A percentile compares a stretch with the other conserved stretches of the same genome.
Conservation (phyloP, 2,329 filamentous ascomycete genomes). For the Aureobasidium sp. region DNA sequence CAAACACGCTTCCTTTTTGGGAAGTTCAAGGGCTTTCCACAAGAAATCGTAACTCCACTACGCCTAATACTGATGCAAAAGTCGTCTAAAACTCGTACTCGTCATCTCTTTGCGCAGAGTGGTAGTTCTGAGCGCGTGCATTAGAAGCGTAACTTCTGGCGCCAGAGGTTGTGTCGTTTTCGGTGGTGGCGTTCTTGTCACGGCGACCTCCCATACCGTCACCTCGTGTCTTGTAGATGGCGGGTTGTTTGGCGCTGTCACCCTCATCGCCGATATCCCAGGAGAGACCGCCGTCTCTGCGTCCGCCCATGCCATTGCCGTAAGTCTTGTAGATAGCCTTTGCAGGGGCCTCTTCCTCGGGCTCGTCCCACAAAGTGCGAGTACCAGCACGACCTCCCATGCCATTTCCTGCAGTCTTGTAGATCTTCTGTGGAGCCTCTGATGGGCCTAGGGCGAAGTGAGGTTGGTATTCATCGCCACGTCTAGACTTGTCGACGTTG, state of each 20-base stretch:
- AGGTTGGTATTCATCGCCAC: constrained; percentile 78
- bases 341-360: constrained; percentile 11
- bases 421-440: constrained; percentile 35
- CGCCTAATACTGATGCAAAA: background rate
- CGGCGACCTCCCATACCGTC: constrained; percentile 63
- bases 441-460: constrained; percentile 83
- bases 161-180: constrained; percentile 4
- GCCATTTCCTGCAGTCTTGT: constrained; percentile 51
- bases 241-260: constrained; percentile 28
- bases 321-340: constrained; percentile 39
- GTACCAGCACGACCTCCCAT: constrained; percentile 70
- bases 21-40: background rate
- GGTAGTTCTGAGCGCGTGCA: constrained; percentile 11
- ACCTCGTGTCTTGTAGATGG: constrained; percentile 41
- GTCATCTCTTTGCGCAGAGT: constrained; percentile 29
- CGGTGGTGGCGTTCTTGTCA: constrained; percentile 17
- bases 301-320: constrained; percentile 66
- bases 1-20: background rate
- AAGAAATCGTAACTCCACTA: constrained; percentile 1
- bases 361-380: constrained; percentile 60
- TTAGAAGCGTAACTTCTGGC: constrained; percentile 7
- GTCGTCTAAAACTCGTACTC: constrained; percentile 17
- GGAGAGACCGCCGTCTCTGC: constrained; percentile 13
- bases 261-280: constrained; percentile 23
- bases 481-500: constrained; percentile 68